Conservation (phyloP, 208 protist genomes). For the Trypanosoma boissoni region DNA sequence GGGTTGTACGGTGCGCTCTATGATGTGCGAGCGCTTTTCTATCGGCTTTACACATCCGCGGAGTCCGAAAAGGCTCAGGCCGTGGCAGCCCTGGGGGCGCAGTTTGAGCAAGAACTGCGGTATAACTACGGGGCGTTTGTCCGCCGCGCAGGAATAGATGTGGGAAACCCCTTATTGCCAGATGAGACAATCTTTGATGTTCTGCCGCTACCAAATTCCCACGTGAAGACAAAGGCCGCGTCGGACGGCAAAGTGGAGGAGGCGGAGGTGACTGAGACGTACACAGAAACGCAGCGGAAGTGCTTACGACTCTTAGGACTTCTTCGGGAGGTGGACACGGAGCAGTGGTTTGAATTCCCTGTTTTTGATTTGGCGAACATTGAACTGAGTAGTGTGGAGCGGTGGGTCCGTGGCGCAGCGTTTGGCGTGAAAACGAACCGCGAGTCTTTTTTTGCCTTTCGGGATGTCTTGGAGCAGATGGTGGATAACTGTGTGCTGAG, state of each 20-base stretch:
- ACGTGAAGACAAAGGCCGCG: background rate
- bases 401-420: constrained; percentile 41
- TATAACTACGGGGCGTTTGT: constrained; percentile 18
- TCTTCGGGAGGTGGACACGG: constrained; percentile 44
- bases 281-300: constrained; percentile 35
- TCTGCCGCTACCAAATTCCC: constrained; percentile 9
- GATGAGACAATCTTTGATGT: constrained; percentile 27
- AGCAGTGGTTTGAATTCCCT: constrained; percentile 77
- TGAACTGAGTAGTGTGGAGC: constrained; percentile 64
- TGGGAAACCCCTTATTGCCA: background rate
- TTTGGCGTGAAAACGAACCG: constrained; percentile 61
- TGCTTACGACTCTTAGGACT: constrained; percentile 45
- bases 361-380: constrained; percentile 75
- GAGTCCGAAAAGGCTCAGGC: constrained; percentile 5
- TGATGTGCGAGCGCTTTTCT: constrained; percentile 54
- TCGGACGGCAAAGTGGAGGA: background rate
- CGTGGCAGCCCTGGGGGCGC: background rate
- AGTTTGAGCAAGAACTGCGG: constrained; percentile 22
- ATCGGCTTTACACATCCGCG: constrained; percentile 15
- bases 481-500: constrained; percentile 72
- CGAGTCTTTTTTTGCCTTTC: constrained; percentile 63
- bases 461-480: constrained; percentile 73
- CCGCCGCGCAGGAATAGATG: constrained; percentile 5
- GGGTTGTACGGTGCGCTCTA: constrained; percentile 57
- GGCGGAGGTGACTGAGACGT: background rate